phyloP scores from a whole-genome alignment of 2,329 filamentous ascomycete genomes.

The Xylariaceae sp. region DNA sequence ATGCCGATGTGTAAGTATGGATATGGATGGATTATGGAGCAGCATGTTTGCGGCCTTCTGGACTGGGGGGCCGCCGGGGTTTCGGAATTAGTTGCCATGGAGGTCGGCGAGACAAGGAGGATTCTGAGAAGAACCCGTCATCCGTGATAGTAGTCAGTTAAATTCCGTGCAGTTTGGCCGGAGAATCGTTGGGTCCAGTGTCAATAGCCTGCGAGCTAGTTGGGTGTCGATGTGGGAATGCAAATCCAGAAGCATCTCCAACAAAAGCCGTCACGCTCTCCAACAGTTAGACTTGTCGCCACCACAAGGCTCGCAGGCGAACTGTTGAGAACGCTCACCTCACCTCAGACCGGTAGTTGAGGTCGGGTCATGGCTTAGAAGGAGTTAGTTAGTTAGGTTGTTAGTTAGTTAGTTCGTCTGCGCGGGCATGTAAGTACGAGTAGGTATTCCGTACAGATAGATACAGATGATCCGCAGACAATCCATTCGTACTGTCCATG shows the following conservation, averaged over 20 bases:
- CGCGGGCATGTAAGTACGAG: too few species aligned
- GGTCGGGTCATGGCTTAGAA: too few species aligned
- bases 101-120: constrained; percentile 12
- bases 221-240: neutral
- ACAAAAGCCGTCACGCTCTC: neutral
- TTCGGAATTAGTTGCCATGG: constrained; percentile 8
- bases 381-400: neutral
- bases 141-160: too few species aligned
- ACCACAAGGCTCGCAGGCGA: neutral
- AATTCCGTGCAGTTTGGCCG: neutral
- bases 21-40: too few species aligned
- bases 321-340: neutral
- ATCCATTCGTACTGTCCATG: neutral
- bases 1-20: neutral
- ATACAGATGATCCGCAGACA: neutral
- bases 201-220: constrained; percentile 12
- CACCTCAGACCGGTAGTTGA: too few species aligned
- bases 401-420: too few species aligned
- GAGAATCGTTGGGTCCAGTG: neutral
- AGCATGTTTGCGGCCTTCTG: constrained; percentile 21
- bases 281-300: neutral
- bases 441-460: neutral
- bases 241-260: neutral
- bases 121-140: neutral
- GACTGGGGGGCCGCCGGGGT: constrained; percentile 22